Evolutionary conservation across 164 flowering plant species (phyloP).

Genomic region (Umbellularia californica): DNA sequence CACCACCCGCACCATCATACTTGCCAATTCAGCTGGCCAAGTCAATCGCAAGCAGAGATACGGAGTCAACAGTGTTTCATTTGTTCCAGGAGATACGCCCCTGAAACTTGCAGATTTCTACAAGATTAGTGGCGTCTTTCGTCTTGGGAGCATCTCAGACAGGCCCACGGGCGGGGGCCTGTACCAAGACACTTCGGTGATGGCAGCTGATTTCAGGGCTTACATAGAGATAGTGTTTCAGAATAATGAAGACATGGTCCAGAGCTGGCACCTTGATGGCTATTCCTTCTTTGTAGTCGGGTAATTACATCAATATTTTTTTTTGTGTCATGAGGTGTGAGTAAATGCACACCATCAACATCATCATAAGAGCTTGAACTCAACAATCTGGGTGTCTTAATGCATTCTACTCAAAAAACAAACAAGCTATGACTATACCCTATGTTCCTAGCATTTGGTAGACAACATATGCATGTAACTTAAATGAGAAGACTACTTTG

Average conservation of each 20-base stretch:
- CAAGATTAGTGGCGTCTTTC: slow-evolving; percentile 66
- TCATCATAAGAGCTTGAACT: too few relatives aligned
- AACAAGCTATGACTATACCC: background rate
- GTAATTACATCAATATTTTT: slow-evolving; percentile 25
- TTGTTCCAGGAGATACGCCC: slow-evolving; percentile 70
- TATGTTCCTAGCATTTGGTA: too few relatives aligned
- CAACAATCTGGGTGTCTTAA: too few relatives aligned
- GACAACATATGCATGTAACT: too few relatives aligned
- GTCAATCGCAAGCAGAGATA: slow-evolving; percentile 65
- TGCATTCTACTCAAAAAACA: too few relatives aligned
- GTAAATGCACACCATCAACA: too few relatives aligned
- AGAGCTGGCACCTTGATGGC: slow-evolving; percentile 85
- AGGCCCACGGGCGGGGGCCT: slow-evolving; percentile 28
- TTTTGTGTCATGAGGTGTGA: too few relatives aligned
- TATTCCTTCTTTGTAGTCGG: slow-evolving; percentile 77
- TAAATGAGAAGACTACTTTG: too few relatives aligned
- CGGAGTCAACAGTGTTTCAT: slow-evolving; percentile 76
- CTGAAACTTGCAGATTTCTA: slow-evolving; percentile 79
- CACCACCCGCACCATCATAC: slow-evolving; percentile 21
- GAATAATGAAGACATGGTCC: slow-evolving; percentile 58
- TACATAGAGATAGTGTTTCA: slow-evolving; percentile 77
- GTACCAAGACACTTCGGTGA: slow-evolving; percentile 59
- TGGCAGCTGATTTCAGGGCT: slow-evolving; percentile 67
- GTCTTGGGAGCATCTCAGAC: slow-evolving; percentile 63
- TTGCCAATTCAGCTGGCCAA: slow-evolving; percentile 28